Percentiles rank a stretch among this genome's conserved stretches.
These are phyloP conservation scores for Chaetomium fimeti DNA, from an alignment of 495 filamentous ascomycete genomes.

Conservation along the genomic window DNA sequence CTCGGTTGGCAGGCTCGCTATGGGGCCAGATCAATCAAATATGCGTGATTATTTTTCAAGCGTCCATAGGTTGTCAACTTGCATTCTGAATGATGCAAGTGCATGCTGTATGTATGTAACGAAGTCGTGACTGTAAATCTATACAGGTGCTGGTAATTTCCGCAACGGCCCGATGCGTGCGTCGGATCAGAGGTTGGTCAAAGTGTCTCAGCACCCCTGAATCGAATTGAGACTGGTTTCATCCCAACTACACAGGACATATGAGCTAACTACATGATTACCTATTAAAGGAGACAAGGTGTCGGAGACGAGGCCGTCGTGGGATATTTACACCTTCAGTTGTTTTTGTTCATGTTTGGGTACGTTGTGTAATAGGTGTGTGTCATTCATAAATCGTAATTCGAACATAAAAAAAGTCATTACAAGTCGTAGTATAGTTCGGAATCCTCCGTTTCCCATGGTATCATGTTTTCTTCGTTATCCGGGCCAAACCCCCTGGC, in stretches of 20 bases:
- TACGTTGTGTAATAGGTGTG: too few relatives aligned
- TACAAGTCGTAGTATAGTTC: slow-evolving; percentile 11
- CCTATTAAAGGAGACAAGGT: background rate
- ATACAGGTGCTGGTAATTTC: background rate
- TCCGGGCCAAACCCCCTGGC: background rate
- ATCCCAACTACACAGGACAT: too few relatives aligned
- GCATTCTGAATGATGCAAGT: too few relatives aligned
- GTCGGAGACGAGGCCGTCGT: background rate
- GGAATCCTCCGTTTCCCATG: slow-evolving; percentile 15
- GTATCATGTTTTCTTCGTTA: slow-evolving; percentile 8
- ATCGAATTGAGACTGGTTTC: background rate
- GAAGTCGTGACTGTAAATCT: background rate
- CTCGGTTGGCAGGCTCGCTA: too few relatives aligned
- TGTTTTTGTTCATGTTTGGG: background rate
- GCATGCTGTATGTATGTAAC: background rate
- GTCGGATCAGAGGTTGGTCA: background rate
- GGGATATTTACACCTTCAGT: background rate
- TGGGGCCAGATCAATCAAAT: too few relatives aligned
- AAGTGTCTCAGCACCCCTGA: background rate
- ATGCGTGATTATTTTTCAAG: too few relatives aligned
- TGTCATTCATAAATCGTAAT: slow-evolving; percentile 14
- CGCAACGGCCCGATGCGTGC: background rate
- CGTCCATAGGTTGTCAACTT: too few relatives aligned
- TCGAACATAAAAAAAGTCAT: slow-evolving; percentile 15
- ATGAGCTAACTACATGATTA: too few relatives aligned